Conservation (phyloP, 352 stramenopile species). For the Discostella stelligera region DNA sequence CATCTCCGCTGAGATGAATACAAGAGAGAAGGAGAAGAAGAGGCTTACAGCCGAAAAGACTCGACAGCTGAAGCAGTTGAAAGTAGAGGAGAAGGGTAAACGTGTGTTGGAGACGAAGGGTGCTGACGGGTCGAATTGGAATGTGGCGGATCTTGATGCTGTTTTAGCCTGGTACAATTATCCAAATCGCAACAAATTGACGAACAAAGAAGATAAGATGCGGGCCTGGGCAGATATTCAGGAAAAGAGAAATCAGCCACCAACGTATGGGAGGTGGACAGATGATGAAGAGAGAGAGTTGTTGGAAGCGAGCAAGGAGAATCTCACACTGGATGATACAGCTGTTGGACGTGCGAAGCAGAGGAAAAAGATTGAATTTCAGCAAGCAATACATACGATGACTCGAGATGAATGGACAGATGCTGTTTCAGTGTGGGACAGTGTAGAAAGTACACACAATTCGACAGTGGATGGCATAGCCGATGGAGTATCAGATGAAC, state of each 20-base stretch:
- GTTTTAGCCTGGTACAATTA: conserved; percentile 5
- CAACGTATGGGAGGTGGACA: background rate
- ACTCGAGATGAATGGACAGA: background rate
- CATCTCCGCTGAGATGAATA: too few species aligned
- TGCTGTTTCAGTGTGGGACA: background rate
- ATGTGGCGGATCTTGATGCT: background rate
- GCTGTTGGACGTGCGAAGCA: background rate
- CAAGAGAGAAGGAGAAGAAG: background rate
- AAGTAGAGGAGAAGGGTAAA: background rate
- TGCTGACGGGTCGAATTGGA: background rate
- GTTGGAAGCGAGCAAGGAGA: background rate
- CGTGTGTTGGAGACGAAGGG: background rate
- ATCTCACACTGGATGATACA: background rate
- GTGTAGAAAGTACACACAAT: background rate
- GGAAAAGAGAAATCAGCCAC: background rate
- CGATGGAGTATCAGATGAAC: background rate
- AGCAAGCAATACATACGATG: background rate
- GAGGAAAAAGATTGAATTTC: background rate
- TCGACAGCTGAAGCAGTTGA: background rate
- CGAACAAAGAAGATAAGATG: background rate
- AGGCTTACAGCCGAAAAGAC: background rate
- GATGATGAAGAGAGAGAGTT: background rate
- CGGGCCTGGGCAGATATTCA: background rate
- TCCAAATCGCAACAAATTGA: background rate
- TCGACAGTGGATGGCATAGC: background rate